phyloP scores from a whole-genome alignment of 2,329 filamentous ascomycete species.

The Ceratocystis albifundus region DNA sequence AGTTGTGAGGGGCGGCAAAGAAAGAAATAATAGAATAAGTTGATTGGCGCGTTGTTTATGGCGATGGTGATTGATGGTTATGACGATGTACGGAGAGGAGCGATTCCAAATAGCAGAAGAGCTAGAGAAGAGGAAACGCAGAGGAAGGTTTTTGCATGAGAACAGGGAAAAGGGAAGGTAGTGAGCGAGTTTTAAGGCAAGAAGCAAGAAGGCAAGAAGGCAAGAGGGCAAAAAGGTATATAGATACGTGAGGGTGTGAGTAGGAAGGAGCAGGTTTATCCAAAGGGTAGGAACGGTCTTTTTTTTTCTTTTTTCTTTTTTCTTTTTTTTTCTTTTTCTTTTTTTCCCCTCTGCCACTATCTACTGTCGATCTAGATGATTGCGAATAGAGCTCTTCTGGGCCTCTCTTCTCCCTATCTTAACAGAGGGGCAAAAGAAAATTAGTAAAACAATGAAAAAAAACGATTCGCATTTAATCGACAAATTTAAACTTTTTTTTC shows the following conservation, averaged over 20 bases:
- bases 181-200: background rate
- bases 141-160: conserved; percentile 3
- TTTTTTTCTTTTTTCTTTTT: conserved; percentile 3
- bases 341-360: background rate
- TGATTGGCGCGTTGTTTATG: background rate
- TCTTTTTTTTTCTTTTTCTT: background rate
- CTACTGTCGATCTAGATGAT: background rate
- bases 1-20: background rate
- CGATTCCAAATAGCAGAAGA: background rate
- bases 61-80: background rate
- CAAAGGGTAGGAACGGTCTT: background rate
- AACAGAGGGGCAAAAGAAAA: background rate
- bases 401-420: background rate
- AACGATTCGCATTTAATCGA: background rate
- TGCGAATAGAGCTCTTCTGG: background rate
- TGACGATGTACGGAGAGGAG: background rate
- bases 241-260: background rate
- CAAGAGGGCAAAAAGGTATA: background rate
- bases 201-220: conserved; percentile 7
- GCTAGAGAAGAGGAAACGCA: background rate
- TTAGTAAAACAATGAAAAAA: too few relatives aligned
- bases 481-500: conserved; percentile 4
- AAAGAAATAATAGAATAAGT: background rate
- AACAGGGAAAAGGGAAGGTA: conserved; percentile 6
- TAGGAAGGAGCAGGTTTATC: conserved; percentile 1